Evolutionary conservation across 2,329 filamentous ascomycete species (phyloP), one percentile per base, ranked within the genome.

Genomic region (Scedosporium apiospermum): DNA sequence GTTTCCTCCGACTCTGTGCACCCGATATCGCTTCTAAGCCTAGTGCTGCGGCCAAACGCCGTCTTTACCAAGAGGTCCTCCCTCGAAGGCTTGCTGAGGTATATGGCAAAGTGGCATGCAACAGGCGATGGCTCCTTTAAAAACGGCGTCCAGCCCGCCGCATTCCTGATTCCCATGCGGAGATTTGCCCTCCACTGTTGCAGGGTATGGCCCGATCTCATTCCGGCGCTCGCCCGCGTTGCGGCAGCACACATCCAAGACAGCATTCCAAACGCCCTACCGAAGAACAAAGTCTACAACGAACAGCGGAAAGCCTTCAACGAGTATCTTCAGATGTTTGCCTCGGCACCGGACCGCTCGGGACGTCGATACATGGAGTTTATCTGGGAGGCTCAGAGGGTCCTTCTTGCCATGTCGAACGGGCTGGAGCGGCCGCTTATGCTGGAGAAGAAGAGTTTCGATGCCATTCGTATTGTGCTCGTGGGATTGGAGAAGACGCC

Each of bases 331-430:
- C 66, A 64, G 14, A 64, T 68, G 6, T 70, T 80, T 7, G 72
- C 70, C 14, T 64, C 65, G 23, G 74, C 72, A 5, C 67, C 76
- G 1, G 63, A 65, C 2, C 67, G 64, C 21, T 64, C 71, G 2
- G 74, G 77, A 0, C 65, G 76, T 23, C 62, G 65, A 3, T 74
- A 78, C 44, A 77, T 76, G 70, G 69, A 71, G 3, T 75, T 79
- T 69, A 82, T 81, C 65, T 88, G 85, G 85, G 76, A 80, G 62
- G 83, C 83, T 0, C 82, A 87, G 65, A 80, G 77, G 58, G 71
- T 77, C 4, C 72, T 88, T 30, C 71, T 88, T 26, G 73, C 76
- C 18, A 75, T 82, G 68, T 85, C 83, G 0, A 77, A 78, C 26
- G 70, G 71, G 3, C 73, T 84, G 34, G 69, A 77, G 1, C 77